A percentile compares a stretch with the other conserved stretches of the same genome.
phyloP scores from a whole-genome alignment of 164 flowering plant genomes.

The Hamamelis virginiana region DNA sequence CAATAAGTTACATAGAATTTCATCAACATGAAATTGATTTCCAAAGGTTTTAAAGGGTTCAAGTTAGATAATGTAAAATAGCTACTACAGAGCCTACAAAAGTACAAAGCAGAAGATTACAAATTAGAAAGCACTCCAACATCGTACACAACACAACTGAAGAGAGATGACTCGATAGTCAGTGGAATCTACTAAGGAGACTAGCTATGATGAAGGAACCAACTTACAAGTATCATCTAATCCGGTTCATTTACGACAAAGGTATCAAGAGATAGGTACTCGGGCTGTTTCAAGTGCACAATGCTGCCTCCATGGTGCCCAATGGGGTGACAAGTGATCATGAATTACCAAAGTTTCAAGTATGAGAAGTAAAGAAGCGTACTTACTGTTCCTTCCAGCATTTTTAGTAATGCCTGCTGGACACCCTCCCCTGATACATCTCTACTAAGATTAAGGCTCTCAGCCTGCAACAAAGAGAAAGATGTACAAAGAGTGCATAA shows the following conservation, averaged over 20 bases:
- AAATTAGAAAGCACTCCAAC: no score
- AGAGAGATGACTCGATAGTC: no score
- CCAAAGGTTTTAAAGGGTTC: no score
- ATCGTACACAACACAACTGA: no score
- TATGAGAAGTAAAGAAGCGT: neutral
- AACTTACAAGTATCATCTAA: neutral
- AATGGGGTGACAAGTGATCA: neutral
- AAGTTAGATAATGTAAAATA: no score
- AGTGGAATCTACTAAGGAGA: no score
- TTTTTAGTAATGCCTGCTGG: conserved; percentile 91
- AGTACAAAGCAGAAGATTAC: no score
- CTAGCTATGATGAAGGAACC: no score
- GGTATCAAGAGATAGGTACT: neutral
- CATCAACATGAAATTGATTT: no score
- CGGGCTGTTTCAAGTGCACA: neutral
- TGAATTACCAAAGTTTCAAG: neutral
- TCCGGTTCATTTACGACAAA: neutral
- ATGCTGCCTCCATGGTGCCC: neutral
- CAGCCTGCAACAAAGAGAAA: conserved; percentile 60
- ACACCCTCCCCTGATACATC: conserved; percentile 99
- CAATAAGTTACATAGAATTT: no score
- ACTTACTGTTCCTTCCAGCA: conserved; percentile 99
- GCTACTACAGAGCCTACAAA: no score
- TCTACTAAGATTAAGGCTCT: conserved; percentile 83
- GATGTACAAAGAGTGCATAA: neutral